Evolutionary conservation across 345 rosid species (phyloP), one percentile per base, ranked within the genome.

Genomic region (Linum usitatissimum): DNA sequence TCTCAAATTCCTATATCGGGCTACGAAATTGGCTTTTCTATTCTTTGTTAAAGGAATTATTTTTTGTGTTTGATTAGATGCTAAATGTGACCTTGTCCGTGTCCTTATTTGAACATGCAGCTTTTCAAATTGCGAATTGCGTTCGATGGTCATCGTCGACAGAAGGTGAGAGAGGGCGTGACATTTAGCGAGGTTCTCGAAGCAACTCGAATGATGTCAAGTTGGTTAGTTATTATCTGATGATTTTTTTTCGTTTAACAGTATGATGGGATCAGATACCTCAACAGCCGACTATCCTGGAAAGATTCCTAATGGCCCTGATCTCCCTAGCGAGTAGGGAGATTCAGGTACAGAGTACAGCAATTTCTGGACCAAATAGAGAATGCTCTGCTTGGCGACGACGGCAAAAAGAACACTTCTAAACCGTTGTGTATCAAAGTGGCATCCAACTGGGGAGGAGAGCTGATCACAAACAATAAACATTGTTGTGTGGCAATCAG

Each of bases 41-140:
- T 10, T 0, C 17, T 45, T 45, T 45, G 51, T 45, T 23, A 13
- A 15, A 10, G 51, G 3, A 45, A 10, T 6, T 2, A 10, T 6
- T 34, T 7, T 17, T 9, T 20, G 30, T 53, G 48, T 59, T 53
- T 48, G n/a, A 54, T 53, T 38, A 20, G 54, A 56, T 63, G 39
- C 5, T 59, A 36, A 30, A 53, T 69, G 56, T 72, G 59, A 67
- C 68, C 34, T 42, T 34, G 38, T 34, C 38, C 51, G 17, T 45
- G 51, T 9, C 14, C 51, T 34, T 15, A 9, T 15, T 20, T 42
- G 18, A 53, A 19, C 49, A 55, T 68, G 70, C 94, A 93, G 99
- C 77, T 93, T 86, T 76, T 82, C 96, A 14, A 93, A 90, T 60
- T 90, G 97, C n/a, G 99, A 93, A 82, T 94, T 90, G 40, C 90